A percentile compares a stretch with the other conserved stretches of the same genome.
These are phyloP conservation scores for Scheffersomyces titani DNA, from an alignment of 1,139 yeast species.

Conservation along the genomic window DNA sequence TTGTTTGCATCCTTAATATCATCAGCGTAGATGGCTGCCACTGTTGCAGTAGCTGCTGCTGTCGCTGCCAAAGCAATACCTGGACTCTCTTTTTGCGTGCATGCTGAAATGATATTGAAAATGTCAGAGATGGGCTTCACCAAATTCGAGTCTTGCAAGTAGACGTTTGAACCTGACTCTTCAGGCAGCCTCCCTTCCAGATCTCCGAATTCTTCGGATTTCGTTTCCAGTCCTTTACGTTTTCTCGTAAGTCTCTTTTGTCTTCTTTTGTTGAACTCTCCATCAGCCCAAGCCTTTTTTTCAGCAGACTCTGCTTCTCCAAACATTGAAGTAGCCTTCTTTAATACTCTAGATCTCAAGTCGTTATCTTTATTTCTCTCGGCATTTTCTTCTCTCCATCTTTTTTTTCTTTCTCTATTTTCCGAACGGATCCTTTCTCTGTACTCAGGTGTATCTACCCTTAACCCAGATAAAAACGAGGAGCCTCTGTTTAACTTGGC, in stretches of 20 bases:
- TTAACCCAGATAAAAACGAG: conserved; percentile 23
- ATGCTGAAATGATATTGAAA: conserved; percentile 38
- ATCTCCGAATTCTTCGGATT: background rate
- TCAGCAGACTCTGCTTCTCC: conserved; percentile 60
- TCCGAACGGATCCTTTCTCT: conserved; percentile 66
- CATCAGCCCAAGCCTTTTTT: conserved; percentile 71
- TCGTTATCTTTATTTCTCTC: conserved; percentile 88
- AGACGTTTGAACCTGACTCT: conserved; percentile 4
- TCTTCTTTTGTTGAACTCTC: conserved; percentile 67
- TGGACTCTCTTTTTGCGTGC: conserved; percentile 36
- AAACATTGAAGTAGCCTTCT: conserved; percentile 67
- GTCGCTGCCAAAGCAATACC: conserved; percentile 42
- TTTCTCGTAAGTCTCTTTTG: conserved; percentile 53
- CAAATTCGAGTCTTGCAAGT: conserved; percentile 21
- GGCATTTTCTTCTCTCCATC: conserved; percentile 85
- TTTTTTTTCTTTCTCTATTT: conserved; percentile 83
- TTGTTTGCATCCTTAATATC: conserved; percentile 12
- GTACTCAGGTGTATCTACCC: conserved; percentile 33
- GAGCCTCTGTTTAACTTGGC: conserved; percentile 17
- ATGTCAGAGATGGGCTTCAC: conserved; percentile 34
- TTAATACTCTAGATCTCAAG: conserved; percentile 71
- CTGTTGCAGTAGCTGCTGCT: conserved; percentile 38
- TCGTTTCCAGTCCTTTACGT: conserved; percentile 8
- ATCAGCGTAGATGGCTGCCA: conserved; percentile 35
- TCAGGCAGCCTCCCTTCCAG: conserved; percentile 4